Conservation (phyloP, 164 flowering plant genomes). For the Magnolia officinalis region DNA sequence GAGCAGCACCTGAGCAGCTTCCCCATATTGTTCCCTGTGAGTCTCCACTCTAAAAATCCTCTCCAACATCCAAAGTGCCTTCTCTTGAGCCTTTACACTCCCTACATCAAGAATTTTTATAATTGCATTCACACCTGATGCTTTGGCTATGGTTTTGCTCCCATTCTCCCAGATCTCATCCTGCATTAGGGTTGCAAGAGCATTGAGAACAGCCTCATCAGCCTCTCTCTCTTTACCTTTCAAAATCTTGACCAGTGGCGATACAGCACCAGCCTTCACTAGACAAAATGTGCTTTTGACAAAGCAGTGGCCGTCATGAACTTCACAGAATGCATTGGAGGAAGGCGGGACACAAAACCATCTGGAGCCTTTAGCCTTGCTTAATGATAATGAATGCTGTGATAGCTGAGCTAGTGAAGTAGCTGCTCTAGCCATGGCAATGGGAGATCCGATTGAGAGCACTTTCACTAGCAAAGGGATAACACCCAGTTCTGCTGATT, state of each 20-base stretch:
- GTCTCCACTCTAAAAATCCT: slow-evolving; percentile 55
- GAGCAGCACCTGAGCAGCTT: slow-evolving; percentile 57
- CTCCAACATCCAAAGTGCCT: slow-evolving; percentile 74
- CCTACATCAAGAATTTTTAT: slow-evolving; percentile 49
- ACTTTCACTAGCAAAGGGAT: slow-evolving; percentile 63
- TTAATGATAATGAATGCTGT: slow-evolving; percentile 47
- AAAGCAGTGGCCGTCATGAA: slow-evolving; percentile 62
- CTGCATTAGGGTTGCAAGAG: slow-evolving; percentile 62
- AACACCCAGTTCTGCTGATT: slow-evolving; percentile 54
- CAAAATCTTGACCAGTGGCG: slow-evolving; percentile 49
- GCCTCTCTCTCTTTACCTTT: slow-evolving; percentile 62
- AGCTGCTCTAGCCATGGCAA: slow-evolving; percentile 60
- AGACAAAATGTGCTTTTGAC: slow-evolving; percentile 67
- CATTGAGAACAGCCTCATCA: slow-evolving; percentile 65
- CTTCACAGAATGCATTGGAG: slow-evolving; percentile 48
- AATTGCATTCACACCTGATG: slow-evolving; percentile 44
- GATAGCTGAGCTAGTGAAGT: slow-evolving; percentile 71
- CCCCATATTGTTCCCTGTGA: slow-evolving; percentile 51
- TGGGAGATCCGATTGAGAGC: slow-evolving; percentile 45
- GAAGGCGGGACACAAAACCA: slow-evolving; percentile 66
- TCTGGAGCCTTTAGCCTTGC: slow-evolving; percentile 38
- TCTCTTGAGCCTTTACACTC: slow-evolving; percentile 54
- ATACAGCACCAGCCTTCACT: slow-evolving; percentile 65
- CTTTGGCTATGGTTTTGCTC: slow-evolving; percentile 44
- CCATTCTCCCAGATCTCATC: slow-evolving; percentile 75